Percentiles rank a stretch among this genome's conserved stretches.
These are phyloP conservation scores for Plantago coronopus DNA, from an alignment of 305 asterid genomes.

Conservation along the genomic window DNA sequence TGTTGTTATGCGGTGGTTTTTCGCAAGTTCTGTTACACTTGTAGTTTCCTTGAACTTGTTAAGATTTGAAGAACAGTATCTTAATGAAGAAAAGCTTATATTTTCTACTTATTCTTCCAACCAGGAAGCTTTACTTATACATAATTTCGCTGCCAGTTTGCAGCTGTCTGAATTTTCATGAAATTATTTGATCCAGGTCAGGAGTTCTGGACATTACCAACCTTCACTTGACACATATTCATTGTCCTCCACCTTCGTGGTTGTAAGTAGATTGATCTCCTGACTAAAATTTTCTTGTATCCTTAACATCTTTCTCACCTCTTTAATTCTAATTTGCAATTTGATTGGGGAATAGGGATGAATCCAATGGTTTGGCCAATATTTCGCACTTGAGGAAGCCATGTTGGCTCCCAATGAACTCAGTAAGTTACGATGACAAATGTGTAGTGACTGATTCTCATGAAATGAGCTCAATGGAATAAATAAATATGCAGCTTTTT, in stretches of 20 bases:
- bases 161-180: not conserved
- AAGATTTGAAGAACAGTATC: slow-evolving; percentile 9
- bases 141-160: slow-evolving; percentile 9
- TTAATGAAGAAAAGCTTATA: not conserved
- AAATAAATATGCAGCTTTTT: not conserved
- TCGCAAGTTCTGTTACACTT: not conserved
- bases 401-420: slow-evolving; percentile 74
- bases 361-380: slow-evolving; percentile 38
- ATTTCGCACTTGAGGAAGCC: slow-evolving; percentile 60
- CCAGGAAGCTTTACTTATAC: not conserved
- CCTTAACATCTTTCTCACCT: slow-evolving; percentile 15
- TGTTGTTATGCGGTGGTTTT: slow-evolving; percentile 15
- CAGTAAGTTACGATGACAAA: slow-evolving; percentile 46
- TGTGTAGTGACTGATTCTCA: slow-evolving; percentile 5
- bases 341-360: slow-evolving; percentile 58
- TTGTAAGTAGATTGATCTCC: slow-evolving; percentile 49
- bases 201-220: slow-evolving; percentile 75
- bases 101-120: not conserved
- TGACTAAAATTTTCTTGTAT: slow-evolving; percentile 14
- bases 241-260: slow-evolving; percentile 97
- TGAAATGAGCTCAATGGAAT: not conserved
- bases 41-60: not conserved
- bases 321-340: slow-evolving; percentile 19
- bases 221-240: slow-evolving; percentile 81
- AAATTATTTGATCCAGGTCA: slow-evolving; percentile 53